These are phyloP conservation scores for Mortierella sp. DNA, from an alignment of 371 early-diverging fungal genomes.

Conservation along the genomic window DNA sequence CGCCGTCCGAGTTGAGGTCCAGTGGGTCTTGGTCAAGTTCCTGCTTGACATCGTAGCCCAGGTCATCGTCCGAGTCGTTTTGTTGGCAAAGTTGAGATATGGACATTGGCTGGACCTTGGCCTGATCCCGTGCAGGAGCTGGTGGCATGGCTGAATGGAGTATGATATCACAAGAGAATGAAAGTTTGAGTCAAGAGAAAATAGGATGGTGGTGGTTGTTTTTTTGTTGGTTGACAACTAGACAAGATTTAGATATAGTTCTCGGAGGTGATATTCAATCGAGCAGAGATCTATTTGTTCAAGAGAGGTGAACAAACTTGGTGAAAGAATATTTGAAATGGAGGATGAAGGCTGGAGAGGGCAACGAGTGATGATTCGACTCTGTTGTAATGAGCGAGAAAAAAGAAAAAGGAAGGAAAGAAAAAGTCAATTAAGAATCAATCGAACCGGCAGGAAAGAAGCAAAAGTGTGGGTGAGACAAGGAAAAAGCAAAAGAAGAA, in stretches of 20 bases:
- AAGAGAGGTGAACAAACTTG: not conserved
- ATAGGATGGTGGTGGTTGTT: not conserved
- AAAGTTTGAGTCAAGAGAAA: not conserved
- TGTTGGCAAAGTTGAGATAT: slow-evolving; percentile 55
- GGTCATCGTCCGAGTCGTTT: slow-evolving; percentile 32
- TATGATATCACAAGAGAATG: not conserved
- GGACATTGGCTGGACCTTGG: slow-evolving; percentile 55
- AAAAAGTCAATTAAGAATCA: not conserved
- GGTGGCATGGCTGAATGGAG: slow-evolving; percentile 35
- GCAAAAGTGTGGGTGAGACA: not conserved
- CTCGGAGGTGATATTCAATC: not conserved
- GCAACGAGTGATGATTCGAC: slow-evolving; percentile 21
- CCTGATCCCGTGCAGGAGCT: slow-evolving; percentile 38
- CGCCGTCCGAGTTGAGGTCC: slow-evolving; percentile 26
- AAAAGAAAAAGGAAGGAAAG: not conserved
- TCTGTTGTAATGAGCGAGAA: slow-evolving; percentile 1
- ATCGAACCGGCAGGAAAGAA: too few relatives aligned
- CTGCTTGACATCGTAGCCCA: slow-evolving; percentile 16
- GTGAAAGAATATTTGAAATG: not conserved
- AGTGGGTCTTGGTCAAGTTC: slow-evolving; percentile 45
- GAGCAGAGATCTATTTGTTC: not conserved
- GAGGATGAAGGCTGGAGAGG: not conserved
- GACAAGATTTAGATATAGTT: not conserved
- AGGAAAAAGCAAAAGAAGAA: slow-evolving; percentile 1
- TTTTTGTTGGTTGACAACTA: not conserved